Evolutionary conservation across 345 rosid genomes (phyloP).

Genomic region (rapeseed (Brassica napus)): Da-Ae NC_063449.1:46487001-46487500

Average conservation of each 20-base stretch:
- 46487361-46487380: slow-evolving; percentile 4
- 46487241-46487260: slow-evolving; percentile 5
- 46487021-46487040: slow-evolving; percentile 7
- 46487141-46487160: slow-evolving; percentile 8
- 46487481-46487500: background rate
- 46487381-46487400: slow-evolving; percentile 19
- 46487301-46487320: background rate
- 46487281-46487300: slow-evolving; percentile 31
- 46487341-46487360: slow-evolving; percentile 13
- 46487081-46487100: slow-evolving; percentile 32
- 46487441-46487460: slow-evolving; percentile 18
- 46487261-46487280: background rate
- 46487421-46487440: slow-evolving; percentile 10
- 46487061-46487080: slow-evolving; percentile 1
- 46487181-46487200: slow-evolving; percentile 10
- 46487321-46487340: slow-evolving; percentile 11
- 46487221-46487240: slow-evolving; percentile 6
- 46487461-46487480: slow-evolving; percentile 6
- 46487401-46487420: background rate
- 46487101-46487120: slow-evolving; percentile 44
- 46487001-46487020: background rate
- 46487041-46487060: background rate
- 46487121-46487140: slow-evolving; percentile 41
- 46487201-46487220: slow-evolving; percentile 41
- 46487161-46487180: slow-evolving; percentile 4